Base-by-base conservation (phyloP, 2,329 filamentous ascomycete genomes). In the Polytolypa hystricis region DNA sequence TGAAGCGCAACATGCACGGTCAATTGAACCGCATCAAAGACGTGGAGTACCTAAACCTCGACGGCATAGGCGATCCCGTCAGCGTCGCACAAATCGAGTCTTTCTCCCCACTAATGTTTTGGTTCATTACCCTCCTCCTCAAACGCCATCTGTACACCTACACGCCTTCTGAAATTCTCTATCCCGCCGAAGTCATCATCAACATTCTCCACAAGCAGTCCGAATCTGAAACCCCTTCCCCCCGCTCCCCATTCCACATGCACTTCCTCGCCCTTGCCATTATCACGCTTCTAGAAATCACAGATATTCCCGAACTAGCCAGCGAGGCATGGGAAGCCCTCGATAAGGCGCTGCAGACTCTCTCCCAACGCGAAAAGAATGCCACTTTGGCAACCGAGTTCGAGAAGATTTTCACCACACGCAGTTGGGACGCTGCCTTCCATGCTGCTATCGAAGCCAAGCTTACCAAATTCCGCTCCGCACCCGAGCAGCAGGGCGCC, bases 281-380 rank as follows among this genome's bases (percentile, higher is more conserved):
- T 6, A 58, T 64, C 50, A 64, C 61, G 20, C 53, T 64, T 5
- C 52, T 64, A 2, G 61, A 64, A 40, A 53, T 59, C 3, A 60
- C 58, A 4, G 60, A 62, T 18, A 48, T 64, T 21, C 58, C 59
- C 4, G 58, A 60, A 29, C 45, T 57, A 30, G 42, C 55, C 2
- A 52, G 47, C 30, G 54, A 62, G 35, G 62, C 59, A 42, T 64
- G 60, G 58, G 49, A 53, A 4, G 41, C 52, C 0, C 53, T 79
- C n/a, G 58, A 64, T 18, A 67, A 66, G 35, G 69, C 72, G 3
- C 67, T 73, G 35, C 56, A 61, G 8, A 58, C 70, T 3, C 58
- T 71, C 30, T 61, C 66, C 26, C 54, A 60, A 6, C 64, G 70
- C 15, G 61, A 54, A 15, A 58, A 57, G 43, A 46, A 47, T 19